Base-by-base conservation (phyloP, 1,284 basidiomycete genomes). In the Sporisorium graminicola region DNA sequence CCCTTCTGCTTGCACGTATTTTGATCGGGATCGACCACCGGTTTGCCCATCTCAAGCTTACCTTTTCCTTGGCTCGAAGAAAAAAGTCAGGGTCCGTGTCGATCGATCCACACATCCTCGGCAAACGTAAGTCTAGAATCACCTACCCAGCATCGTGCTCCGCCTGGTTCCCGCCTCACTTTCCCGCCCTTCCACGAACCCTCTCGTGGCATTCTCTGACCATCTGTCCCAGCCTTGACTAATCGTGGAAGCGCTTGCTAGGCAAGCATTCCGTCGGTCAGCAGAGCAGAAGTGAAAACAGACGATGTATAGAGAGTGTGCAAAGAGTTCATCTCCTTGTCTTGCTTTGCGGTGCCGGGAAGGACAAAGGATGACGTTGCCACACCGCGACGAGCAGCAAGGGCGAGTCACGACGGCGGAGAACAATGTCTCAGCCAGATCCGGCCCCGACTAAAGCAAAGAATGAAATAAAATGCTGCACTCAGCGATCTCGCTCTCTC, bases 51-150 rank as follows among this genome's bases (percentile, higher is more conserved):
- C 22, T 13, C n/a, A 52, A 31, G 33, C 20, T 16, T 22, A 20
- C 24, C 44, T 43, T n/a, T 54, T 54, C 29, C 44, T 46, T 35
- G 37, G 18, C 14, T 20, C 26, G 51, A 35, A 35, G 18, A 10
- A 42, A 26, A 29, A 52, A 35, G 24, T 54, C 55, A 62, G 56
- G 66, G 60, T 68, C 66, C 51, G 27, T 16, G 60, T 68, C 66
- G 66, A 63, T 68, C 66, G 59, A 58, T 68, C 50, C 50, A 27
- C 55, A 44, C 59, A 54, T 58, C 22, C 57, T 68, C 65, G 65
- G 59, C 50, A 58, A 58, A 47, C 31, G 16, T 12, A 50, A 44
- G 47, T 67, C 65, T 61, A 61, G 65, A 61, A 57, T 59, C 26
- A n/a, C 37, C 20, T 16, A 20, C n/a, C 3, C n/a, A 20, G 40